A percentile compares a stretch with the other conserved stretches of the same genome.
These are phyloP conservation scores for Acorus calamus DNA, from an alignment of 106 monocot genomes.

Conservation along the genomic window DNA sequence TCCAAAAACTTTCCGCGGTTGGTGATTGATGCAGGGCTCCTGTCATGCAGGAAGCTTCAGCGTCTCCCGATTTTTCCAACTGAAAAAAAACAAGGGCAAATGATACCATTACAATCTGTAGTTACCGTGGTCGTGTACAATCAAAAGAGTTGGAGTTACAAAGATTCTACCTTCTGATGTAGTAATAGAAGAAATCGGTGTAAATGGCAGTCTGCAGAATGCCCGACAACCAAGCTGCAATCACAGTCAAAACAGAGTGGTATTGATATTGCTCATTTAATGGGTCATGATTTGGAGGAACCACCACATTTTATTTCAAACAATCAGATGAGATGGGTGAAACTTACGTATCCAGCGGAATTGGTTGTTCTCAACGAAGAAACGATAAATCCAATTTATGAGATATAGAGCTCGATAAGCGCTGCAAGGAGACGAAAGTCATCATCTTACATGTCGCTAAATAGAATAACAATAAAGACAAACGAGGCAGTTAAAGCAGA, in stretches of 20 bases:
- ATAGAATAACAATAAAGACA: too few relatives aligned
- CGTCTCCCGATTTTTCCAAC: conserved; percentile 16
- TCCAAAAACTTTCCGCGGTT: too few relatives aligned
- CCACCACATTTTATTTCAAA: neutral
- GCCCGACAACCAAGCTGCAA: conserved; percentile 20
- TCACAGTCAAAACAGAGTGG: neutral
- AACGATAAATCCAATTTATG: conserved; percentile 39
- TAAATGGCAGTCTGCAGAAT: conserved; percentile 21
- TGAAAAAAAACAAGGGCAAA: neutral
- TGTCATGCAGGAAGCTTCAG: conserved; percentile 17
- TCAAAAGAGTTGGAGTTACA: neutral
- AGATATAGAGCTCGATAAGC: conserved; percentile 38
- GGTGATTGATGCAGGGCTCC: too few relatives aligned
- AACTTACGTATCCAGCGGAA: conserved; percentile 43
- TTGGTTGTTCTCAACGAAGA: conserved; percentile 22
- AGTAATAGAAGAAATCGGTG: conserved; percentile 30
- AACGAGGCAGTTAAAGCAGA: too few relatives aligned
- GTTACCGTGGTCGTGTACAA: neutral
- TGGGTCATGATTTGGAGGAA: neutral
- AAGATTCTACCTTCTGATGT: conserved; percentile 15
- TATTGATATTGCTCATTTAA: neutral
- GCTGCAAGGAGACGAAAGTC: conserved; percentile 7
- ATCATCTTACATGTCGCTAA: neutral
- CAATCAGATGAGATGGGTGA: neutral
- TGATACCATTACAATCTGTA: neutral